phyloP scores from a whole-genome alignment of 305 asterid species.

The Solanum aculeatissimum region DNA sequence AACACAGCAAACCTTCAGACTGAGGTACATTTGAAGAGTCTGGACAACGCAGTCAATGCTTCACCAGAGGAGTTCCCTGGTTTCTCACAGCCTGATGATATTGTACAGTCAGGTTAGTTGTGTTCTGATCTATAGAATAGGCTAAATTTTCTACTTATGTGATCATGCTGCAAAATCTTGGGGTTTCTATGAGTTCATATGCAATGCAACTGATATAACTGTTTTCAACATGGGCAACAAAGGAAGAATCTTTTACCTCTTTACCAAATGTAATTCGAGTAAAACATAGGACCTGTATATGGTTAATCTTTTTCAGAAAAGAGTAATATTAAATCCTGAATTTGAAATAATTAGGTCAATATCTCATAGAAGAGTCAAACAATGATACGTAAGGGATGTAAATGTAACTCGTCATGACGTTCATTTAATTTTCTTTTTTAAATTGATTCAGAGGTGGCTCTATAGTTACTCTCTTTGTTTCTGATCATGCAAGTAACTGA shows the following conservation, averaged over 20 bases:
- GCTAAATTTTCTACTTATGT: not conserved
- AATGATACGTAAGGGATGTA: not conserved
- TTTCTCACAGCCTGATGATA: conserved; percentile 49
- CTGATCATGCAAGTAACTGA: not conserved
- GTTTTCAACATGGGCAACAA: not conserved
- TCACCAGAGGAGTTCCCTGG: conserved; percentile 56
- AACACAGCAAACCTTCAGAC: conserved; percentile 23
- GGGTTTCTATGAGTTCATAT: not conserved
- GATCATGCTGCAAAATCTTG: not conserved
- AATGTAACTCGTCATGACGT: not conserved
- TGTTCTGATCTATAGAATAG: not conserved
- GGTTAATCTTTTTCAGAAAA: not conserved
- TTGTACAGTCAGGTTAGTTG: conserved; percentile 57
- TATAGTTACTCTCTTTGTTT: not conserved
- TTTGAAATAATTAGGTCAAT: not conserved
- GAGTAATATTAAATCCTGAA: not conserved
- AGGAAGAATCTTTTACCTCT: not conserved
- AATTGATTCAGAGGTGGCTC: not conserved
- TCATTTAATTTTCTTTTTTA: not conserved
- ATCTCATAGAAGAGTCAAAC: not conserved
- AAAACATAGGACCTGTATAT: not conserved
- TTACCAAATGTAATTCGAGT: not conserved
- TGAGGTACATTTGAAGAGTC: conserved; percentile 27
- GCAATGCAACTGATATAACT: not conserved
- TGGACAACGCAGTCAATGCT: conserved; percentile 22